Evolutionary conservation across 495 filamentous ascomycete genomes (phyloP).

Genomic region (Neurospora sp.): DNA sequence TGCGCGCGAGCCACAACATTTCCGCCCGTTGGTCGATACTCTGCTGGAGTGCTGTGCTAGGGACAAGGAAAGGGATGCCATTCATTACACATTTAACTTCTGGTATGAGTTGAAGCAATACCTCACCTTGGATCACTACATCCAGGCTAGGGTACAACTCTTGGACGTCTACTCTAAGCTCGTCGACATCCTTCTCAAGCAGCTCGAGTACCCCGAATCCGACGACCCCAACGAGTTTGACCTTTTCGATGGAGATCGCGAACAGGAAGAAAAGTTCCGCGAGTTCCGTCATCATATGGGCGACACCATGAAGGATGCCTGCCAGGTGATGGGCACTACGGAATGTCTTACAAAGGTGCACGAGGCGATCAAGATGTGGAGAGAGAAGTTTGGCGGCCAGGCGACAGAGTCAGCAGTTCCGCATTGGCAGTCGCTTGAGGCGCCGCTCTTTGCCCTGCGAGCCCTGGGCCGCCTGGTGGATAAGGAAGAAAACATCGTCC

Average conservation of each 20-base stretch:
- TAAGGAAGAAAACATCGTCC: slow-evolving; percentile 69
- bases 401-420: slow-evolving; percentile 67
- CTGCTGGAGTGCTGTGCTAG: slow-evolving; percentile 80
- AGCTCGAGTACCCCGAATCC: slow-evolving; percentile 78
- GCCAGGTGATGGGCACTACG: slow-evolving; percentile 84
- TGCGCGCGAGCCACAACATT: slow-evolving; percentile 68
- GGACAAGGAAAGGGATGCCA: slow-evolving; percentile 80
- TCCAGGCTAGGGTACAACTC: slow-evolving; percentile 62
- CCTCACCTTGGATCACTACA: slow-evolving; percentile 77
- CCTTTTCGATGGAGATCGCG: slow-evolving; percentile 89
- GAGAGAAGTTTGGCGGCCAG: slow-evolving; percentile 65
- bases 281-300: slow-evolving; percentile 96
- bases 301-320: slow-evolving; percentile 95
- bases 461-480: slow-evolving; percentile 98
- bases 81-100: slow-evolving; percentile 86
- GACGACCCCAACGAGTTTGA: slow-evolving; percentile 65
- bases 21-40: slow-evolving; percentile 78
- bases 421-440: slow-evolving; percentile 93
- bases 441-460: slow-evolving; percentile 86
- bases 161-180: slow-evolving; percentile 73
- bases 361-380: slow-evolving; percentile 75
- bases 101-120: slow-evolving; percentile 99
- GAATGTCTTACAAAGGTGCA: slow-evolving; percentile 86
- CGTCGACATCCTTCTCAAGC: slow-evolving; percentile 87
- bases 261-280: slow-evolving; percentile 93